phyloP scores from a whole-genome alignment of 116 monocot species.

The Cymodocea nodosa region DNA sequence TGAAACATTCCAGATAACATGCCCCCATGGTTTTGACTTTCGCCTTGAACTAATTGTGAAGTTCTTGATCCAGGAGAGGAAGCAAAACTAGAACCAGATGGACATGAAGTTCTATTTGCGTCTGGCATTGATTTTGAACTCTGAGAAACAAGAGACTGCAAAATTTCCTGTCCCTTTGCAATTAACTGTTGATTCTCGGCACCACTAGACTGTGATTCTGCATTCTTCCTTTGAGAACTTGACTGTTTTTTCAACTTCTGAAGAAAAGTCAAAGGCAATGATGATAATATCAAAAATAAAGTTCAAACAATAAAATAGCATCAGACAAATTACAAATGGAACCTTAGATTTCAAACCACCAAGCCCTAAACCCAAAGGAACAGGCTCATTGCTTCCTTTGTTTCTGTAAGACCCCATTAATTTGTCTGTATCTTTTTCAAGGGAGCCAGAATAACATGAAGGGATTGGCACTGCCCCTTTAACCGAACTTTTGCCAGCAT shows the following conservation, averaged over 20 bases:
- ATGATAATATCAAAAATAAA: neutral
- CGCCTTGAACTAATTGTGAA: conserved; percentile 28
- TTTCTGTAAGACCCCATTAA: neutral
- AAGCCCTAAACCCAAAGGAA: conserved; percentile 75
- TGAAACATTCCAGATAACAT: conserved; percentile 74
- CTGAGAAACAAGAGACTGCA: conserved; percentile 43
- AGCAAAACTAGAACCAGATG: conserved; percentile 6
- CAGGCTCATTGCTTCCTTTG: conserved; percentile 15
- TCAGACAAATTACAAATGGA: neutral
- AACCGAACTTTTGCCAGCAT: neutral
- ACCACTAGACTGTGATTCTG: conserved; percentile 2
- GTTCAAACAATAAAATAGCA: neutral
- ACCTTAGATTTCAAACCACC: conserved; percentile 79
- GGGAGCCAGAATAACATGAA: neutral
- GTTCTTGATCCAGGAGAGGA: conserved; percentile 31
- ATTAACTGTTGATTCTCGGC: conserved; percentile 27
- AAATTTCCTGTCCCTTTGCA: conserved; percentile 38
- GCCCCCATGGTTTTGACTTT: conserved; percentile 31
- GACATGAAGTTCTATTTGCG: conserved; percentile 1
- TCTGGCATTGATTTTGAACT: conserved; percentile 6
- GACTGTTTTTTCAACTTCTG: conserved; percentile 40
- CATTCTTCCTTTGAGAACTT: conserved; percentile 22
- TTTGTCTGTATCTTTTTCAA: neutral
- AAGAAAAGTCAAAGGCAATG: neutral
- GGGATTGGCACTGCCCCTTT: neutral